Base-by-base conservation (phyloP, 2,329 filamentous ascomycete genomes). In the Tolypocladium ophioglossoides region DNA sequence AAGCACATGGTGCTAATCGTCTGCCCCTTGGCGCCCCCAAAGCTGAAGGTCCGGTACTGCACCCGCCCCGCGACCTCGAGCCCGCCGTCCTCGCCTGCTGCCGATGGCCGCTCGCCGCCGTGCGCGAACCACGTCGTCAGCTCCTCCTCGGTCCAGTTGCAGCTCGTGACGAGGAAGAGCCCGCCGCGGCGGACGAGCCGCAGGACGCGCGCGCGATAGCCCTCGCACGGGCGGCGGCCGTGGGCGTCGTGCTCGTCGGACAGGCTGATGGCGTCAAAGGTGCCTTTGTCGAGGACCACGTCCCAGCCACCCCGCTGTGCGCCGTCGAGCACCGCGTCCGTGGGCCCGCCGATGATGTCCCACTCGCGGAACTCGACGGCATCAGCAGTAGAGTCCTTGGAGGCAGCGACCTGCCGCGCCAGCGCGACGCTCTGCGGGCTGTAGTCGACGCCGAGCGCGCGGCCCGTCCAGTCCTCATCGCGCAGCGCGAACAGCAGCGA, bases 121-220 rank as follows among this genome's bases (percentile, higher is more conserved):
- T 16, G 18, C 6, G 79, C 83, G 66, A 97, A 94, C 91, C 92
- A 97, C 18, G 72, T 72, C 56, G 79, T 75, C 63, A 99, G 72
- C 74, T 99, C 94, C 41, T 84, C 80, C 73, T 94, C 91, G 1
- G 92, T 97, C 94, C 94, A 99, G 72, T 99, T 99, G 69, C 94
- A 99, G 70, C 91, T 96, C 53, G 94, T 97, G 53, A 99, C 82
- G 56, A 96, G 71, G 62, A 97, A 80, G 27, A 89, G 75, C 0
- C 89, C 89, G 1, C 85, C 86, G 1, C 71, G 73, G 62, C 82
- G 83, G 52, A 97, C 78, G 58, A 97, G 76, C 32, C 70, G 72
- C 57, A 85, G 74, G 35, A 92, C 84, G 52, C 83, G 81, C 49
- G 78, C 77, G 50, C 82, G 79, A 72, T 99, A 99, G 4, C 78